A percentile compares a stretch with the other conserved stretches of the same genome.
phyloP scores from a whole-genome alignment of 257 asterid genomes.

The Thymus mandschuricus region DNA sequence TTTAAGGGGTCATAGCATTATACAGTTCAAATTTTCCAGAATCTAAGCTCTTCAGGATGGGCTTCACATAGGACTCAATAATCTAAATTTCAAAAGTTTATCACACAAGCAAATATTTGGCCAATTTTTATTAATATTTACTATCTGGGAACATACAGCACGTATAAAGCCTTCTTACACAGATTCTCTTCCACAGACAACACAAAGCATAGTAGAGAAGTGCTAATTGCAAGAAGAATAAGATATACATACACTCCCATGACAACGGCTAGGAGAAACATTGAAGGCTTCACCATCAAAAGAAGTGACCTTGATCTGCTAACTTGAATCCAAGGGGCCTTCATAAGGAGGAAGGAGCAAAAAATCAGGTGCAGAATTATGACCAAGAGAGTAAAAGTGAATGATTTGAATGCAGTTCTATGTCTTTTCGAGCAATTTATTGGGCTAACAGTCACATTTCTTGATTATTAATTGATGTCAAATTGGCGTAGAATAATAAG shows the following conservation, averaged over 20 bases:
- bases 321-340: conserved; percentile 99
- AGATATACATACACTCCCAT: conserved; percentile 75
- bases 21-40: too few relatives aligned
- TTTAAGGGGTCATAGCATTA: too few relatives aligned
- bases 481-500: conserved; percentile 4
- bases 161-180: background rate
- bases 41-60: too few relatives aligned
- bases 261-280: conserved; percentile 76
- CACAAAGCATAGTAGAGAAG: conserved; percentile 3
- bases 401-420: background rate
- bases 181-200: background rate
- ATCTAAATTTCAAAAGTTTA: too few relatives aligned
- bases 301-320: conserved; percentile 89
- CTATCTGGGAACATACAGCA: background rate
- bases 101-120: too few relatives aligned
- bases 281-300: conserved; percentile 77
- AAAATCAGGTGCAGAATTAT: conserved; percentile 13
- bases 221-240: background rate
- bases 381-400: conserved; percentile 22
- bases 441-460: conserved; percentile 2
- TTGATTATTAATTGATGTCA: background rate
- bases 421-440: background rate
- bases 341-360: conserved; percentile 30
- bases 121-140: too few relatives aligned
- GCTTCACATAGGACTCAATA: too few relatives aligned